phyloP scores from a whole-genome alignment of 1,139 yeast genomes.

The Taphrina flavorubra region DNA sequence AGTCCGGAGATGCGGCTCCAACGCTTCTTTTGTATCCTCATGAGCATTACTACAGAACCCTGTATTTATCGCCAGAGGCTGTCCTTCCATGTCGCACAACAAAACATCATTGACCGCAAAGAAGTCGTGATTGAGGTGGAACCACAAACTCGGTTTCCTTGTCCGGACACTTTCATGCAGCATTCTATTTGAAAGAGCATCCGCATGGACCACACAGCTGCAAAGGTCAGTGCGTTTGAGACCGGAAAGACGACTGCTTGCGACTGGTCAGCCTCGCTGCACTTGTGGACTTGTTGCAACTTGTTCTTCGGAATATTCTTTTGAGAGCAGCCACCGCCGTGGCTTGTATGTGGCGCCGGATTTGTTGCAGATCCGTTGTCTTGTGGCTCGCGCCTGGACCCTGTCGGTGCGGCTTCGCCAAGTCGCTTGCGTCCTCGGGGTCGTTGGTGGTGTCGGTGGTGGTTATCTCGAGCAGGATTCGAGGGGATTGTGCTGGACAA shows the following conservation, averaged over 20 bases:
- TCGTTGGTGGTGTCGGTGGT: too few relatives aligned
- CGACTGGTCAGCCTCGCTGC: conserved; percentile 3
- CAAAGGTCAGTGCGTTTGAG: not conserved
- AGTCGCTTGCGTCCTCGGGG: too few relatives aligned
- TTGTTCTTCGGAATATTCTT: conserved; percentile 4
- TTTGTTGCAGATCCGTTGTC: not conserved
- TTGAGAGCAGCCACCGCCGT: not conserved
- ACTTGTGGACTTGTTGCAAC: not conserved
- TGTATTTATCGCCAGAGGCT: not conserved
- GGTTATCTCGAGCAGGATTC: too few relatives aligned
- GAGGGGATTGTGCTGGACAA: too few relatives aligned
- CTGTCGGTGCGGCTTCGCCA: too few relatives aligned
- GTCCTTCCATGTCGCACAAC: not conserved
- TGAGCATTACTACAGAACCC: too few relatives aligned
- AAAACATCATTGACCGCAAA: not conserved
- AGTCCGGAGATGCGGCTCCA: conserved; percentile 4
- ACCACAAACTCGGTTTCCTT: not conserved
- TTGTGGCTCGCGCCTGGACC: not conserved
- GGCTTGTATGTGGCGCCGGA: not conserved
- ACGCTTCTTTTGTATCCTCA: conserved; percentile 2
- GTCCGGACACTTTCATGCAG: not conserved
- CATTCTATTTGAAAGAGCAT: not conserved
- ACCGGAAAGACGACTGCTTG: not conserved
- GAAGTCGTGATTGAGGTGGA: not conserved
- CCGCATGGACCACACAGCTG: not conserved